phyloP scores from a whole-genome alignment of 495 filamentous ascomycete genomes.

The Pyrenula aspistea region DNA sequence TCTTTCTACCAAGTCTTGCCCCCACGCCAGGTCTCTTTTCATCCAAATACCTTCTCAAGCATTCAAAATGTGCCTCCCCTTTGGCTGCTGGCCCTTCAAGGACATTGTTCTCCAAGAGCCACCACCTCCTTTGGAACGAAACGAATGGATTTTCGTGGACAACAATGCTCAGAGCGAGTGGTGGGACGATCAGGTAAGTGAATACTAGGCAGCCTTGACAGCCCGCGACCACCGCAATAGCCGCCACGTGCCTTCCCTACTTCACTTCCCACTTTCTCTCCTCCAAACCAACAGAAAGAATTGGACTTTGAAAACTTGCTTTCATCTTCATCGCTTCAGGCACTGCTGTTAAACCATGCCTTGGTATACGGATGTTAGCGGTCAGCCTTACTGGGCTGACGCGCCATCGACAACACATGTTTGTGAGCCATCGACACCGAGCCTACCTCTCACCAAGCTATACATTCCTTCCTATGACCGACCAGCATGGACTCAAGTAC shows the following conservation, averaged over 20 bases:
- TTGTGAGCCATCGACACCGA: neutral
- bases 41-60: neutral
- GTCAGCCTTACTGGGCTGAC: neutral
- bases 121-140: conserved; percentile 1
- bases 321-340: too few relatives aligned
- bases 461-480: neutral
- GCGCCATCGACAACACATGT: neutral
- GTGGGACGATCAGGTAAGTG: neutral
- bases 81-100: conserved; percentile 18
- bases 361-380: neutral
- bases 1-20: too few relatives aligned
- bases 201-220: neutral
- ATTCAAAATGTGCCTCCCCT: conserved; percentile 12
- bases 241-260: neutral
- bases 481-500: neutral
- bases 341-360: neutral
- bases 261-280: neutral
- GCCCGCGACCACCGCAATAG: neutral
- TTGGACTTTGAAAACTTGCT: too few relatives aligned
- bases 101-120: conserved; percentile 22
- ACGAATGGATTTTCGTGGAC: neutral
- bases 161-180: neutral
- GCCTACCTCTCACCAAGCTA: neutral
- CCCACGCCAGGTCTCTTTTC: too few relatives aligned
- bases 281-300: neutral